phyloP scores from a whole-genome alignment of 441 rosid genomes.

The Breynia disticha region DNA sequence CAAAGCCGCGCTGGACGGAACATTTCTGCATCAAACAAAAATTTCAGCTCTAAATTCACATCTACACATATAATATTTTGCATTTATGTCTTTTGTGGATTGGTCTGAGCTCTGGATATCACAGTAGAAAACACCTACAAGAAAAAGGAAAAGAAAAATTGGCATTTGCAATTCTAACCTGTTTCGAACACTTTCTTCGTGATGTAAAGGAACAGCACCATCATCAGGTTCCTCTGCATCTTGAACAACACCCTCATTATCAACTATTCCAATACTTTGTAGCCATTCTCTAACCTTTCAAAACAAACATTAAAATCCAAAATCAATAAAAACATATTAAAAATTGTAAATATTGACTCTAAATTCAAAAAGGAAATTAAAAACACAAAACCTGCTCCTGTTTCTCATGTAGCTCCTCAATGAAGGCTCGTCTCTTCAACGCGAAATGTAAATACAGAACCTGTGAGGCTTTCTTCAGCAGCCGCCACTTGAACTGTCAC shows the following conservation, averaged over 20 bases:
- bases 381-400: conserved; percentile 77
- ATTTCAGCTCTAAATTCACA: conserved; percentile 4
- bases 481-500: conserved; percentile 85
- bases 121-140: no score
- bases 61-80: conserved; percentile 24
- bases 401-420: conserved; percentile 94
- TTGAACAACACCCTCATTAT: conserved; percentile 55
- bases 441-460: conserved; percentile 84
- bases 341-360: no score
- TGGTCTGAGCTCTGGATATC: no score
- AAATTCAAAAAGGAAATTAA: background rate
- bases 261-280: conserved; percentile 90
- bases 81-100: no score
- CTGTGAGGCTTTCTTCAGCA: conserved; percentile 85
- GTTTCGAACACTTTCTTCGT: conserved; percentile 64
- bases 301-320: background rate
- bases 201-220: conserved; percentile 55
- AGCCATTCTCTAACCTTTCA: conserved; percentile 98
- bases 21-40: conserved; percentile 50
- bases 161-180: conserved; percentile 35
- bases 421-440: conserved; percentile 76
- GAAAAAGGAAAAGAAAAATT: no score
- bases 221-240: conserved; percentile 91
- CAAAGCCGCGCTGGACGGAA: conserved; percentile 90
- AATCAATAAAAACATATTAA: background rate